Percentiles rank a stretch among this genome's conserved stretches.
phyloP scores from a whole-genome alignment of 1,139 yeast species.

The Lodderomyces oxycetoniae region DNA sequence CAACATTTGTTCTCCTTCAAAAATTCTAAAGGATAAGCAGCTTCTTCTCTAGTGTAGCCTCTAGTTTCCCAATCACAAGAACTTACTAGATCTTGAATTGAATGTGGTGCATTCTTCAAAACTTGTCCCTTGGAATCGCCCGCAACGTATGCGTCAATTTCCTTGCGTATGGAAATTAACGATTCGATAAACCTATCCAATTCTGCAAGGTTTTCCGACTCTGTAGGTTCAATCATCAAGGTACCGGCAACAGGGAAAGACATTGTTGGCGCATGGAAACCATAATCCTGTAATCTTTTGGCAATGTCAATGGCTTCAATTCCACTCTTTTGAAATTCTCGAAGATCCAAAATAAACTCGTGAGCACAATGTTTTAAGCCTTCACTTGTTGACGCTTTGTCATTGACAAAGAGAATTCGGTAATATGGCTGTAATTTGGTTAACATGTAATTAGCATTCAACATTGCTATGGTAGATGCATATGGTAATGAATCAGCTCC shows the following conservation, averaged over 20 bases:
- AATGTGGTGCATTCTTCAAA: conserved; percentile 89
- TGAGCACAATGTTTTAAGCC: conserved; percentile 85
- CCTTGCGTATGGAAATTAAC: conserved; percentile 74
- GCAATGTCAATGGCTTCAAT: conserved; percentile 96
- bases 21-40: conserved; percentile 83
- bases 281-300: conserved; percentile 93
- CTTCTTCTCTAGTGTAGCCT: conserved; percentile 88
- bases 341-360: conserved; percentile 87
- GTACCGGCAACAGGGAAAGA: conserved; percentile 98
- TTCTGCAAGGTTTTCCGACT: conserved; percentile 84
- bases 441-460: conserved; percentile 96
- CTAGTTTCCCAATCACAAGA: conserved; percentile 69
- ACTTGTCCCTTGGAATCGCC: conserved; percentile 67
- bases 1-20: conserved; percentile 78
- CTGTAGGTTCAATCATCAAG: conserved; percentile 97
- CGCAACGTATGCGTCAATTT: conserved; percentile 69
- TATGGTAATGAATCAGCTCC: conserved; percentile 82
- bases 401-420: conserved; percentile 69
- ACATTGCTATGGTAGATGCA: conserved; percentile 82
- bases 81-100: conserved; percentile 68
- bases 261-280: conserved; percentile 98
- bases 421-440: conserved; percentile 64
- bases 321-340: conserved; percentile 77
- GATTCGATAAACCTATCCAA: conserved; percentile 88
- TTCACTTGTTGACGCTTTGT: conserved; percentile 29